Evolutionary conservation across 306 rosid species (phyloP), one percentile per base, ranked within the genome.

Genomic region (Acacia melanoxylon): DNA sequence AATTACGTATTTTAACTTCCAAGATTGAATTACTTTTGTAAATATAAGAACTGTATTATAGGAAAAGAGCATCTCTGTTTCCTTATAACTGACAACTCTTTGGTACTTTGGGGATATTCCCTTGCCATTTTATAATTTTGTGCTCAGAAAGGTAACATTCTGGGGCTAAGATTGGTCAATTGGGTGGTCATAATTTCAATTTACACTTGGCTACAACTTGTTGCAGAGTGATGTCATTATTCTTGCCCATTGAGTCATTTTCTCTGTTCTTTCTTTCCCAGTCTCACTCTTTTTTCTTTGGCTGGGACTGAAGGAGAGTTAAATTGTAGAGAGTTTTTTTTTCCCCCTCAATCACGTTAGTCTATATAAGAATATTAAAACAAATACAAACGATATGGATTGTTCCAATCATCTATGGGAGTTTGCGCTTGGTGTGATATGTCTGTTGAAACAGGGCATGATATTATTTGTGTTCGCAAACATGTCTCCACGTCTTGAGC

Each of bases 151-250:
- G 59, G 37, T 51, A 65, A 29, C 56, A 58, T 31, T 62, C 66
- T 79, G 61, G 56, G 49, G 67, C 44, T 82, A 51, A 65, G 27
- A 67, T 75, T 67, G 24, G 70, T 25, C 68, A 24, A 78, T 71
- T 45, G 72, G 76, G 69, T 63, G 22, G 78, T 84, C 67, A 76
- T 67, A 54, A 77, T 58, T 62, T 75, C 46, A 37, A 2, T 82
- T 81, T 29, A 29, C 58, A 69, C 74, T 78, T 68, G 70, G 74
- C 77, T 31, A 48, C 74, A 77, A 12, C 37, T 45, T 70, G 20
- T 71, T 37, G 74, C 83, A 81, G 72, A 66, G 83, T 72, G 65
- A 54, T 84, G 69, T 76, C 82, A 76, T 80, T 44, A 31, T 76
- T 65, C 25, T 56, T 76, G 48, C 85, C 79, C 78, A 75, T 66